These are phyloP conservation scores for Cucumis melo DNA, from an alignment of 306 rosid genomes.

Conservation along the genomic window DNA sequence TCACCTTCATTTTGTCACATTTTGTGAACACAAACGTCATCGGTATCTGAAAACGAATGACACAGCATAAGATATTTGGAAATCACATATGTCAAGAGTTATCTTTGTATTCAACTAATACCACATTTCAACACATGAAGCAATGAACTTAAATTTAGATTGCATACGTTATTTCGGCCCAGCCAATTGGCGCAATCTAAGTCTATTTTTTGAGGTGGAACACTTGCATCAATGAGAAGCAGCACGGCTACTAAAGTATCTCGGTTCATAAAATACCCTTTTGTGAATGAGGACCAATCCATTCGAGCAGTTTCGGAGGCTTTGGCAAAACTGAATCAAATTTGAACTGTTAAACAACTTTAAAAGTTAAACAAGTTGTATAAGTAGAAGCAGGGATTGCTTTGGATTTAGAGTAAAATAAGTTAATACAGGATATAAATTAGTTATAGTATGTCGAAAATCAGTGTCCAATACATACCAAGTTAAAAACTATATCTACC, in stretches of 20 bases:
- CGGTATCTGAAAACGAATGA: slow-evolving; percentile 49
- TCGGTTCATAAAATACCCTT: slow-evolving; percentile 83
- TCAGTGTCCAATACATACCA: not conserved
- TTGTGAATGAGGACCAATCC: slow-evolving; percentile 86
- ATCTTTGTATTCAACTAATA: not conserved
- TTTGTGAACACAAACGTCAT: slow-evolving; percentile 82
- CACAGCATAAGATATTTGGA: not conserved
- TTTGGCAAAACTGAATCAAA: slow-evolving; percentile 61
- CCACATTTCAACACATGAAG: not conserved
- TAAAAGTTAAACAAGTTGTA: not conserved
- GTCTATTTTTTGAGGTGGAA: slow-evolving; percentile 87
- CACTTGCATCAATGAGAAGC: slow-evolving; percentile 81
- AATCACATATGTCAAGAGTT: not conserved
- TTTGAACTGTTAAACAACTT: slow-evolving; percentile 1
- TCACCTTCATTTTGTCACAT: slow-evolving; percentile 66
- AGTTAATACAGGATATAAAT: not conserved
- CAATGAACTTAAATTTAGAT: not conserved
- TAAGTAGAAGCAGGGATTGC: not conserved
- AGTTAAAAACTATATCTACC: not conserved
- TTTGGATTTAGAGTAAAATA: not conserved
- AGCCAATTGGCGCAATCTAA: slow-evolving; percentile 94
- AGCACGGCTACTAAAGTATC: slow-evolving; percentile 58
- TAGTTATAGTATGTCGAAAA: not conserved
- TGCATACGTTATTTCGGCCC: slow-evolving; percentile 61
- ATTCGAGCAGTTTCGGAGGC: slow-evolving; percentile 63